These are phyloP conservation scores for Cyamopsis tetragonoloba DNA, from an alignment of 306 rosid species.

Conservation along the genomic window DNA sequence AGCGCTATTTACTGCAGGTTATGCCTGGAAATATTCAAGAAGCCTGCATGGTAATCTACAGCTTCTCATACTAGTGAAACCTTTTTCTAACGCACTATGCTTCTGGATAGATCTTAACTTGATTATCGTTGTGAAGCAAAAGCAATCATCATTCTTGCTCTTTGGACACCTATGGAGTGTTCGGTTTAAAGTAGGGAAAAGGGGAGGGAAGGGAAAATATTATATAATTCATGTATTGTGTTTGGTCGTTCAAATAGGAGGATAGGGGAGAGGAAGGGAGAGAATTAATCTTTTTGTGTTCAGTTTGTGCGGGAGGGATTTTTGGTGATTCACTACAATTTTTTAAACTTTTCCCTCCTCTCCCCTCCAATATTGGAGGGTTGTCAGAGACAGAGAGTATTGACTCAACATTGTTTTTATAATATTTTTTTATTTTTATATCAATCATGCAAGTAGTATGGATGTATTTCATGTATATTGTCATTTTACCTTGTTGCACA, in stretches of 20 bases:
- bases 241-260: too few species aligned
- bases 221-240: too few species aligned
- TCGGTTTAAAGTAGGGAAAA: too few species aligned
- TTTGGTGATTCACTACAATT: too few species aligned
- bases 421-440: neutral
- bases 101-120: constrained; percentile 1
- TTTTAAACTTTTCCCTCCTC: too few species aligned
- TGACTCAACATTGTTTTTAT: neutral
- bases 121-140: neutral
- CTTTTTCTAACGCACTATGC: neutral
- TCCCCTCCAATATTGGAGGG: too few species aligned
- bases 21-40: constrained; percentile 76
- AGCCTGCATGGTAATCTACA: constrained; percentile 67
- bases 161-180: neutral
- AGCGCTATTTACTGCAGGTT: constrained; percentile 67
- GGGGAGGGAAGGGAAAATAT: too few species aligned
- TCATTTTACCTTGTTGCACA: constrained; percentile 23
- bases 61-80: neutral
- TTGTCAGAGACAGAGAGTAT: too few species aligned
- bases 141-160: neutral
- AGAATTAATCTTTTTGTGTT: too few species aligned
- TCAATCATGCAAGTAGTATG: neutral
- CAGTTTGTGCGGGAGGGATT: too few species aligned
- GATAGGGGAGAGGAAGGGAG: too few species aligned
- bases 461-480: constrained; percentile 2